phyloP scores from a whole-genome alignment of 768 basidiomycete genomes.

The Mycena pura region DNA sequence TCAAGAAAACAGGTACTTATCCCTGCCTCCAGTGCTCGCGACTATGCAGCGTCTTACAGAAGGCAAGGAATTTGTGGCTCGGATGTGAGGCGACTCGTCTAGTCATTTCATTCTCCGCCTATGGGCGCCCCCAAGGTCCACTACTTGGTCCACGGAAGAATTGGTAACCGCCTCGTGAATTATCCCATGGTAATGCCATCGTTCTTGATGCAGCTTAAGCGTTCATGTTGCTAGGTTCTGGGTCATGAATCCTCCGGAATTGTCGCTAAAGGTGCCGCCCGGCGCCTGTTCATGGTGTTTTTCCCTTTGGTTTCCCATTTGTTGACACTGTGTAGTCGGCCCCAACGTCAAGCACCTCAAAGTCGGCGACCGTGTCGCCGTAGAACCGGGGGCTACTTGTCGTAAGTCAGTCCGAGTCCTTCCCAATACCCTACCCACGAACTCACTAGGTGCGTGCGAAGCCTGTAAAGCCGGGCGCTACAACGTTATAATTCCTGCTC shows the following conservation, averaged over 20 bases:
- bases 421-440: background rate
- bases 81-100: constrained; percentile 58
- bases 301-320: background rate
- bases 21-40: background rate
- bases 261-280: constrained; percentile 62
- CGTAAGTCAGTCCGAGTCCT: constrained; percentile 41
- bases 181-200: constrained; percentile 71
- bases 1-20: constrained; percentile 93
- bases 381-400: constrained; percentile 92
- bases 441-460: constrained; percentile 77
- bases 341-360: constrained; percentile 76
- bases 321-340: constrained; percentile 63
- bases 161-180: constrained; percentile 80
- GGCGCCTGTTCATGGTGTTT: background rate
- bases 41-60: constrained; percentile 4
- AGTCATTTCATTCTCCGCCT: constrained; percentile 20
- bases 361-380: constrained; percentile 85
- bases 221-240: constrained; percentile 65
- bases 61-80: constrained; percentile 86
- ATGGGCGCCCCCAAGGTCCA: constrained; percentile 61
- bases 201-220: background rate
- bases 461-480: constrained; percentile 86
- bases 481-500: constrained; percentile 57
- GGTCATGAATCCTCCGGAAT: constrained; percentile 94
- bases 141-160: constrained; percentile 79